These are phyloP conservation scores for Colletotrichum paranaense DNA, from an alignment of 2,329 filamentous ascomycete species.

Conservation along the genomic window DNA sequence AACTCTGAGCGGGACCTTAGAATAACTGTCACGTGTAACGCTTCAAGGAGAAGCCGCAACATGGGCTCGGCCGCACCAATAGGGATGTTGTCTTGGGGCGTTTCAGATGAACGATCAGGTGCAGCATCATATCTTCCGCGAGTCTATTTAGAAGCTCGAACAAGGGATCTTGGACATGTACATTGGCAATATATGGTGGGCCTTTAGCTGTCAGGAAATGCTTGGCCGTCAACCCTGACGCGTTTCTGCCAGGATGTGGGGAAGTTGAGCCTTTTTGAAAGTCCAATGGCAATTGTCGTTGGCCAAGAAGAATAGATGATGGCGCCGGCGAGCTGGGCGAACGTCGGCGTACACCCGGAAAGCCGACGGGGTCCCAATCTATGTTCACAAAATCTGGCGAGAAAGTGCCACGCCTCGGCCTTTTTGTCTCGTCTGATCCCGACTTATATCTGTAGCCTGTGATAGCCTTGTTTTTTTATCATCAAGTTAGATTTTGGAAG, in stretches of 20 bases:
- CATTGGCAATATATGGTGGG: too few species aligned
- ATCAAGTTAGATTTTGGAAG: background rate
- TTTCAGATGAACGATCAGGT: too few species aligned
- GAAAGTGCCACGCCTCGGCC: background rate
- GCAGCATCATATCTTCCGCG: too few species aligned
- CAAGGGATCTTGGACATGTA: too few species aligned
- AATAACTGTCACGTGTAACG: too few species aligned
- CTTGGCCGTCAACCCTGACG: background rate
- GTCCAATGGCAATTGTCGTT: background rate
- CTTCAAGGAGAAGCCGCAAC: too few species aligned
- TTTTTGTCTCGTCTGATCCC: background rate
- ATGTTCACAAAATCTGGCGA: background rate
- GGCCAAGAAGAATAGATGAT: background rate
- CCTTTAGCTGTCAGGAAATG: background rate
- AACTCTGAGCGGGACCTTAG: too few species aligned
- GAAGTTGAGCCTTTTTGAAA: background rate
- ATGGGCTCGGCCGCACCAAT: too few species aligned
- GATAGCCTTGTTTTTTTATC: background rate
- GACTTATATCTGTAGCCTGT: rapidly evolving
- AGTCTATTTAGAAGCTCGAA: too few species aligned
- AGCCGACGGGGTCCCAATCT: background rate
- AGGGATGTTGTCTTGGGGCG: too few species aligned
- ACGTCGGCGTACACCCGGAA: background rate
- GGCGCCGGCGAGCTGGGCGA: too few species aligned
- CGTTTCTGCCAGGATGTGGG: slow-evolving; percentile 1